A percentile compares a stretch with the other conserved stretches of the same genome.
Conservation (phyloP, 805 yeast genomes). For the Hanseniaspora guilliermondii region DNA sequence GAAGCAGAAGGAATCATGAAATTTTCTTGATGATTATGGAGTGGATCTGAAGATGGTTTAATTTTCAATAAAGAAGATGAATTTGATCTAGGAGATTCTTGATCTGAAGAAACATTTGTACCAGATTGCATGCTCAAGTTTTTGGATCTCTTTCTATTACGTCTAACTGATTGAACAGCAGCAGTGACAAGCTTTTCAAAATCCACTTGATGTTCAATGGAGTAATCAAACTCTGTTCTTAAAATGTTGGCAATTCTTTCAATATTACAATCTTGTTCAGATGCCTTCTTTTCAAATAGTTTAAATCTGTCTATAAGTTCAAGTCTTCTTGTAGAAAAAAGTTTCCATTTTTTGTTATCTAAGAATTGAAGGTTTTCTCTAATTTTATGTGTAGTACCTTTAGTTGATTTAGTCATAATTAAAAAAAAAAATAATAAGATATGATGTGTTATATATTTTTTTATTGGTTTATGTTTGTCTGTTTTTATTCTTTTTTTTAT, state of each 20-base stretch:
- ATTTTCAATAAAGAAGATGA: neutral
- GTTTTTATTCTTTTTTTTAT: too few relatives aligned
- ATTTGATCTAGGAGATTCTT: neutral
- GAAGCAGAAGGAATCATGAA: neutral
- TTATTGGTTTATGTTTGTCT: too few relatives aligned
- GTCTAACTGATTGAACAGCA: slow-evolving; percentile 82
- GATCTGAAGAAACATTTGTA: neutral
- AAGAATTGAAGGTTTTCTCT: slow-evolving; percentile 51
- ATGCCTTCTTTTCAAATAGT: slow-evolving; percentile 58
- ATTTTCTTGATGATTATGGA: neutral
- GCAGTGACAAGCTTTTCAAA: slow-evolving; percentile 85
- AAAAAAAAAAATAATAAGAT: too few relatives aligned
- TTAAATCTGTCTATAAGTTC: slow-evolving; percentile 72
- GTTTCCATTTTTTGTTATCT: slow-evolving; percentile 79
- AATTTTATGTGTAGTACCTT: slow-evolving; percentile 33
- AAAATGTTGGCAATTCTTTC: slow-evolving; percentile 63
- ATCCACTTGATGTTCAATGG: slow-evolving; percentile 46
- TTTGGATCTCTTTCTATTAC: slow-evolving; percentile 63
- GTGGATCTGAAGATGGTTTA: neutral
- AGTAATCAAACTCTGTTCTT: slow-evolving; percentile 65
- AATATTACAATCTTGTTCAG: slow-evolving; percentile 82
- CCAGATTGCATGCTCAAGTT: slow-evolving; percentile 2
- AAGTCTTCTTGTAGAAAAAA: slow-evolving; percentile 77
- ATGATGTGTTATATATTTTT: too few relatives aligned
- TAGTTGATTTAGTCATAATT: slow-evolving; percentile 18